Percentiles rank a stretch among this genome's conserved stretches.
These are phyloP conservation scores for Mortierella sp. DNA, from an alignment of 371 early-diverging fungal genomes.

Conservation along the genomic window DNA sequence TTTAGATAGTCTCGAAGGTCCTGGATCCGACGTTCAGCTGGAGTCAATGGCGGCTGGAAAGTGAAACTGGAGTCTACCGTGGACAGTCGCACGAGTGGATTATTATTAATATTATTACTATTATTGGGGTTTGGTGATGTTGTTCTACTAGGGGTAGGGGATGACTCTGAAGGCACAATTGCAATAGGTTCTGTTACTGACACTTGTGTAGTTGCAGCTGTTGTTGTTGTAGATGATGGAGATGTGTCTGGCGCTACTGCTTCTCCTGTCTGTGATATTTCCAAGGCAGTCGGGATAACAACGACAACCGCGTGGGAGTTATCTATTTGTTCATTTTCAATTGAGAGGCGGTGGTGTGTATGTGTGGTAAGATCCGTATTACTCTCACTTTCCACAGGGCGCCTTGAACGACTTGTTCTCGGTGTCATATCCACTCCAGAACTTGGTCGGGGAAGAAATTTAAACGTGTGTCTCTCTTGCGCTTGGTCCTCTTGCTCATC, in stretches of 20 bases:
- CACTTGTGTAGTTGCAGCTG: neutral
- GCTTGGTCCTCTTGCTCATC: slow-evolving; percentile 5
- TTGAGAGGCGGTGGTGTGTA: neutral
- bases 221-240: neutral
- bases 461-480: neutral
- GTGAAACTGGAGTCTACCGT: neutral
- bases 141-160: neutral
- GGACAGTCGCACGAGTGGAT: neutral
- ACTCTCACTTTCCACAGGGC: slow-evolving; percentile 9
- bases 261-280: neutral
- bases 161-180: neutral
- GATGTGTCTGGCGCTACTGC: neutral
- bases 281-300: neutral
- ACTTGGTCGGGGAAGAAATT: slow-evolving; percentile 11
- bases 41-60: neutral
- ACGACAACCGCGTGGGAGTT: neutral
- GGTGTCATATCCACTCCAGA: slow-evolving; percentile 21
- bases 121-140: neutral
- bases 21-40: neutral
- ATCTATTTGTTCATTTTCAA: neutral
- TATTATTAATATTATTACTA: no score
- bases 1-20: slow-evolving; percentile 2
- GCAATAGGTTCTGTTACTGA: neutral
- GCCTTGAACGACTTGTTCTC: slow-evolving; percentile 7
- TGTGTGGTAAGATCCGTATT: neutral